phyloP scores from a whole-genome alignment of 2,329 filamentous ascomycete species.

The Xylaria sp. region DNA sequence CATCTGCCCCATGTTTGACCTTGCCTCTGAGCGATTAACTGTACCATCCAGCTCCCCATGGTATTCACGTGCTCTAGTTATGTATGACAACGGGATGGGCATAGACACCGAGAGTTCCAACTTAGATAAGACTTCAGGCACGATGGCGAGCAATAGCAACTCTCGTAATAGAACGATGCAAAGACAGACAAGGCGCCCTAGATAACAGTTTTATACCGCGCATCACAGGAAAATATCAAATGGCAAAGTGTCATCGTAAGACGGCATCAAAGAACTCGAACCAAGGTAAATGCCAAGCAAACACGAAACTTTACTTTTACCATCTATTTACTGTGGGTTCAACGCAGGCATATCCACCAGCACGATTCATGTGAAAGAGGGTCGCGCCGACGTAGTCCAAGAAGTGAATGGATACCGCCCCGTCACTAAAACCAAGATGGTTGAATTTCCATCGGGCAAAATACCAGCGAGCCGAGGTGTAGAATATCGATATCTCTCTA shows the following conservation, averaged over 20 bases:
- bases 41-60: neutral
- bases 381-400: neutral
- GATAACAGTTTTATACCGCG: too few species aligned
- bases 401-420: constrained; percentile 18
- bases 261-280: neutral
- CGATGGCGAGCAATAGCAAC: neutral
- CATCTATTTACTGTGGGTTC: neutral
- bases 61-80: neutral
- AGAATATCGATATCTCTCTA: constrained; percentile 1
- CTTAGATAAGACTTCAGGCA: too few species aligned
- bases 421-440: constrained; percentile 5
- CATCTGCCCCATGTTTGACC: too few species aligned
- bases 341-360: neutral
- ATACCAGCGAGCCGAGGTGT: constrained; percentile 12
- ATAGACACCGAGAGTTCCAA: neutral
- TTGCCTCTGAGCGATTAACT: neutral
- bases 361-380: constrained; percentile 7
- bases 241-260: neutral
- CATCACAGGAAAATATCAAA: too few species aligned
- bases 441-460: neutral
- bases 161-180: neutral
- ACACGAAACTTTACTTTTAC: neutral
- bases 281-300: neutral
- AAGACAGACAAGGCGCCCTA: too few species aligned
- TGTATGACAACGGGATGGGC: neutral